These are phyloP conservation scores for Dothideomycetidae sp. DNA, from an alignment of 2,329 filamentous ascomycete genomes.

Conservation along the genomic window DNA sequence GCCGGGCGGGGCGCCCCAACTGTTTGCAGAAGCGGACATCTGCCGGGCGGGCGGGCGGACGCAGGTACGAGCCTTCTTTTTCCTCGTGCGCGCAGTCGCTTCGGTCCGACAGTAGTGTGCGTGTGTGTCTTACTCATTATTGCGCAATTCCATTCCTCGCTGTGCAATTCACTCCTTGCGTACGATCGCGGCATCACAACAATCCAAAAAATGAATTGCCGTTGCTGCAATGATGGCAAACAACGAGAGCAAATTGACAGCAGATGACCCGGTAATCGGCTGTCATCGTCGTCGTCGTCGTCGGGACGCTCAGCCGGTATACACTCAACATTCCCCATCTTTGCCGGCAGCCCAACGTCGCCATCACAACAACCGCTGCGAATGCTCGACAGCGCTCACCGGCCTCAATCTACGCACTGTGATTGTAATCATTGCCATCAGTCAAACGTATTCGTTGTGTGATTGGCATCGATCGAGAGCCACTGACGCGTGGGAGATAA, in stretches of 20 bases:
- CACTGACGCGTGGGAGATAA: neutral
- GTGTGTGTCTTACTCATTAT: too few species aligned
- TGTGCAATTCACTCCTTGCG: neutral
- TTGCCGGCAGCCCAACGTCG: neutral
- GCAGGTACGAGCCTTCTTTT: neutral
- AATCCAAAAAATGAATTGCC: neutral
- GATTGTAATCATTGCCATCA: neutral
- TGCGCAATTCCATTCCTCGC: too few species aligned
- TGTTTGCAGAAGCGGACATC: too few species aligned
- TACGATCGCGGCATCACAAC: neutral
- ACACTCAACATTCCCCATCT: neutral
- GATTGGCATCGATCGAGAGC: neutral
- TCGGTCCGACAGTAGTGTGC: neutral
- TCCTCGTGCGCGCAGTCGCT: neutral
- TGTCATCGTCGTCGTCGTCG: neutral
- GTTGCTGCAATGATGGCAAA: neutral
- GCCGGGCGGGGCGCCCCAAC: too few species aligned
- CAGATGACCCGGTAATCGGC: neutral
- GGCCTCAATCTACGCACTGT: neutral
- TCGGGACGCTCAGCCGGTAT: neutral
- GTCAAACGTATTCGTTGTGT: neutral
- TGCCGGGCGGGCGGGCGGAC: too few species aligned
- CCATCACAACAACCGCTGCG: neutral
- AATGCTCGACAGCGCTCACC: neutral
- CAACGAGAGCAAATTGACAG: too few species aligned